phyloP scores from a whole-genome alignment of 805 yeast genomes.

The Candida dajiaensis region DNA sequence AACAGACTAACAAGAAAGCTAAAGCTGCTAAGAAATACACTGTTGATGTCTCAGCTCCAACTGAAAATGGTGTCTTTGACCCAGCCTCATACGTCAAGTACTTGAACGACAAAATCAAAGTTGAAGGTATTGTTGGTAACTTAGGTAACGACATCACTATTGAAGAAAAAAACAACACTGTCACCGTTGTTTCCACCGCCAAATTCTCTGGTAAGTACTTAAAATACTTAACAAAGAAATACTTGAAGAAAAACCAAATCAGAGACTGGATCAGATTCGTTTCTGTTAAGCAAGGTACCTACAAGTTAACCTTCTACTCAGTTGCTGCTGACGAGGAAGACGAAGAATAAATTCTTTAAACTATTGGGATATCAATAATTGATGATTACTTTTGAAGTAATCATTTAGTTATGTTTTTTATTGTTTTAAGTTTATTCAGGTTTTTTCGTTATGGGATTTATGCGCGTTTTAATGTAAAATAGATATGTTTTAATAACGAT shows the following conservation, averaged over 20 bases:
- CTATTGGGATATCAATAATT: constrained; percentile 7
- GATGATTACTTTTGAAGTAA: constrained; percentile 9
- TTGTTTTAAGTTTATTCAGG: constrained; percentile 10
- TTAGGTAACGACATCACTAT: constrained; percentile 92
- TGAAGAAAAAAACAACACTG: constrained; percentile 82
- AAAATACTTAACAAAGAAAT: constrained; percentile 99
- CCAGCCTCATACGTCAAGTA: constrained; percentile 96
- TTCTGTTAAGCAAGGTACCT: constrained; percentile 89
- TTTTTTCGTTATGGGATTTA: constrained; percentile 16
- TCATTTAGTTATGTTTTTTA: constrained; percentile 12
- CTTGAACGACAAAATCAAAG: constrained; percentile 98
- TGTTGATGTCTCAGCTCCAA: constrained; percentile 96
- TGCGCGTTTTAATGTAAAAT: constrained; percentile 14
- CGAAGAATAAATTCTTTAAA: constrained; percentile 66
- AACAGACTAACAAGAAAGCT: constrained; percentile 76
- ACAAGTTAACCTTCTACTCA: constrained; percentile 98
- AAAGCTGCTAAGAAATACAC: constrained; percentile 84
- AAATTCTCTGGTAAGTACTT: constrained; percentile 99
- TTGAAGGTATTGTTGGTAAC: constrained; percentile 94
- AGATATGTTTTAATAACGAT: constrained; percentile 12
- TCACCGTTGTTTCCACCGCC: constrained; percentile 83
- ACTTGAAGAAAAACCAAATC: constrained; percentile 99
- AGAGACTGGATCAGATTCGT: constrained; percentile 99
- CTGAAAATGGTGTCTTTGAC: constrained; percentile 96
- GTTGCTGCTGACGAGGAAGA: constrained; percentile 96